Base-by-base conservation (phyloP, 1,284 basidiomycete species). In the Inonotus hispidus region DNA sequence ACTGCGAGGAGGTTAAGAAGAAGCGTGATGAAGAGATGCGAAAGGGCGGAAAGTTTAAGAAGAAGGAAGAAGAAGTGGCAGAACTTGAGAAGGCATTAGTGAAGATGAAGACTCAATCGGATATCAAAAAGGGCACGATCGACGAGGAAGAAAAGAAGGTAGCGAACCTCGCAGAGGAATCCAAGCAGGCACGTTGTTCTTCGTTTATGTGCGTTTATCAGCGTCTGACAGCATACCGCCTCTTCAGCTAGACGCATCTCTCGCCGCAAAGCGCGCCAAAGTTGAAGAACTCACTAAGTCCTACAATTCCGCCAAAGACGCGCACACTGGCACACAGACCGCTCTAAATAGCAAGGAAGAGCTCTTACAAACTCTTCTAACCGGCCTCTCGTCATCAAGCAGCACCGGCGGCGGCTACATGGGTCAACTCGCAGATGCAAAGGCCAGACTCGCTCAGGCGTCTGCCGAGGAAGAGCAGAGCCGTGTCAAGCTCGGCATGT, bases 401-500 rank as follows among this genome's bases (percentile, higher is more conserved):
- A 80, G 79, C 43, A 82, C 85, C 3, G 90, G 93, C 8, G 95
- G 95, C 10, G 95, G 95, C 0, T 99, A 98, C 73, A 90, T 98
- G 84, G 97, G 95, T 29, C 95, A 98, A 71, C 83, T 99, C 27
- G 92, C 95, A 1, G 88, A 92, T n/a, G 93, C 95, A 0, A 86
- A 87, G 65, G 84, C 84, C 1, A 83, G 86, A 8, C 77, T 90
- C 1, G 85, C 93, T 0, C 87, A 92, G 49, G 89, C 89, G 0
- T 78, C 82, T 5, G 89, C 94, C 0, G 94, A 96, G 69, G 90
- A 93, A 61, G 88, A 97, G 70, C 94, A 97, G 70, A 83, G 82
- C 64, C 87, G 86, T 60, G 80, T 90, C 54, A 90, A 91, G 71
- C 84, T 97, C 45, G 81, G 76, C 0, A 90, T 95, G 79, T 80